Evolutionary conservation across 2,329 filamentous ascomycete genomes (phyloP), one percentile per base, ranked within the genome.

Genomic region (Aureobasidium pullulans): DNA sequence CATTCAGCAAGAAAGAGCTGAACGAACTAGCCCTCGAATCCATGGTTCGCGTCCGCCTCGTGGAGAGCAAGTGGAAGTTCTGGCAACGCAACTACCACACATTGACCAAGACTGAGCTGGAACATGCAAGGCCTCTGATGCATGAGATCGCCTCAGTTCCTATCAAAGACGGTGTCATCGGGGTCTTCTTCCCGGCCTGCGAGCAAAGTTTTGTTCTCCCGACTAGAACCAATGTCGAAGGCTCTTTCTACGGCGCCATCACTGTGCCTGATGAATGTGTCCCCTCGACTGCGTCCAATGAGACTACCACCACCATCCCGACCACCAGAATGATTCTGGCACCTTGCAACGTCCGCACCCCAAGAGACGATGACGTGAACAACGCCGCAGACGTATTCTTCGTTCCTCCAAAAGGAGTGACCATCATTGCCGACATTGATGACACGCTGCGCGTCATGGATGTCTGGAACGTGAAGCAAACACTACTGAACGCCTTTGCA

Each of bases 1-100:
- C 86, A 54, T 83, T 86, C 43, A 79, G 77, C 1, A 76, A 82
- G 65, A 73, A 75, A 29, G 86, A 81, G 65, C 84, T 86, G 60
- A 84, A 89, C 63, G 69, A 82, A 31, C 88, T 89, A 70, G 76
- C 90, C 5, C 78, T 79, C 59, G 79, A 89, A 43, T 70, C 80
- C 10, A 71, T 84, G 40, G 32, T 19, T 15, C 42, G 13, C 76
- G 89, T 4, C 76, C 79, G 1, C 7, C 29, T 39, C 16, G 11
- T 52, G 40, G 13, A 66, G 76, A 1, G 71, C 77, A 13, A 73
- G 87, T 44, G 44, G 49, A 54, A 43, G 37, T 34, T 42, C n/a
- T 54, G 50, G 50, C 19, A 54, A 43, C 1, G n/a, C 10, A 28
- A 31, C 29, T 57, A 54, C 34, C 44, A 61, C 47, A 23, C 16